Base-by-base conservation (phyloP, 805 yeast genomes). In the Yarrowia sp. region DNA sequence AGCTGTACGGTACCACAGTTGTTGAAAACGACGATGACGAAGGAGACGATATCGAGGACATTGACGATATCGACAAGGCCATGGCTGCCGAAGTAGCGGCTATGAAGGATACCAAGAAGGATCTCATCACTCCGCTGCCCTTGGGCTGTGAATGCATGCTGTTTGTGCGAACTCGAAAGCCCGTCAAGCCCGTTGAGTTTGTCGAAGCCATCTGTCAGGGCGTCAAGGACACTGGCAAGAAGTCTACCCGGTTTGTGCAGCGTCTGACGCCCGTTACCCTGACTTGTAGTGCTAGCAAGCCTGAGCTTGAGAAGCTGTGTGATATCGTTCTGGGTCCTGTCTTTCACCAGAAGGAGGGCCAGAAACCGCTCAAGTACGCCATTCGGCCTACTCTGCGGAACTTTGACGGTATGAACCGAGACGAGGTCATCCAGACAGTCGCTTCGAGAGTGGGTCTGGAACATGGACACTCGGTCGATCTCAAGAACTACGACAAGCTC, bases 381-480 rank as follows among this genome's bases (percentile, higher is more conserved):
- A 89, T 95, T 55, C 89, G 92, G 72, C 86, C 96, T 2, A 83
- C 88, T 2, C 83, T 88, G 72, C 81, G 99, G 73, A 90, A 91
- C 77, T 93, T 92, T 80, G 89, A 86, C 74, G 84, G 88, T 0
- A 76, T 93, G 36, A 87, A 85, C 26, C 86, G 92, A 72, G 89
- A 84, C 70, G 91, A 86, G n/a, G 85, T 94, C 64, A 92, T 91
- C 70, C 85, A 83, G 43, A 81, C 86, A 12, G 83, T 93, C 9
- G 97, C 97, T 3, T 86, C 84, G 40, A 79, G 84, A 53, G 92
- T 91, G 0, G 94, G 94, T 0, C 81, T 84, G 56, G 88, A 86
- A 5, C 84, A 85, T 71, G 88, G 88, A 1, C 97, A 92, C 76
- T 81, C 79, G 43, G 97, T 95, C 15, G 96, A 92, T 76, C 83